Percentiles rank a stretch among this genome's conserved stretches.
phyloP scores from a whole-genome alignment of 768 basidiomycete genomes.

The Exsudoporus frostii region DNA sequence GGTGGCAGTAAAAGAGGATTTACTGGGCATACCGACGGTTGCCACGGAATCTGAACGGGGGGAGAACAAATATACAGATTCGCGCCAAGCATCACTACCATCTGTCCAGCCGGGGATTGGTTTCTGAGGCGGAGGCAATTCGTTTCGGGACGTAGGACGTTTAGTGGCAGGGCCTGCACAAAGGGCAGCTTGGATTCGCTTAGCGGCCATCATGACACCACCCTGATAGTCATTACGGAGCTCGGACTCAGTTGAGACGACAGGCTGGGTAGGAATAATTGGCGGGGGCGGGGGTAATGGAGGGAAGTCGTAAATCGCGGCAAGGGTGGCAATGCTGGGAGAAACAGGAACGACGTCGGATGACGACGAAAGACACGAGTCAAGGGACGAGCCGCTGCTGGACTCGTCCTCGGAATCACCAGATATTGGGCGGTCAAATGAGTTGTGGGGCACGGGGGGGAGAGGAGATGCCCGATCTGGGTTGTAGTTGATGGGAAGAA shows the following conservation, averaged over 20 bases:
- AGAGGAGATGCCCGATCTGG: slow-evolving; percentile 42
- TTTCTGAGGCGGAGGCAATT: slow-evolving; percentile 36
- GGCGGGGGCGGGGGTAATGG: slow-evolving; percentile 54
- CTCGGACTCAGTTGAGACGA: slow-evolving; percentile 26
- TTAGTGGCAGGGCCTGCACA: slow-evolving; percentile 40
- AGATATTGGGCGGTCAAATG: slow-evolving; percentile 24
- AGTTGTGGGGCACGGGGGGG: slow-evolving; percentile 41
- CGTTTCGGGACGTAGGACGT: slow-evolving; percentile 32
- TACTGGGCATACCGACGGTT: slow-evolving; percentile 26
- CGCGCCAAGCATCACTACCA: slow-evolving; percentile 64
- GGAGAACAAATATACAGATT: slow-evolving; percentile 54
- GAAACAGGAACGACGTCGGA: slow-evolving; percentile 21
- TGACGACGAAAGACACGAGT: slow-evolving; percentile 29
- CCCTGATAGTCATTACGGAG: slow-evolving; percentile 45
- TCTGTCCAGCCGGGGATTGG: slow-evolving; percentile 69
- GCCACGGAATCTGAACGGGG: slow-evolving; percentile 37
- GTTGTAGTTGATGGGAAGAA: slow-evolving; percentile 45
- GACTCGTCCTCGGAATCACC: slow-evolving; percentile 42
- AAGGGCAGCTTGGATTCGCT: slow-evolving; percentile 48
- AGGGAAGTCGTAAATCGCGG: slow-evolving; percentile 44
- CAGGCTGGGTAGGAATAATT: slow-evolving; percentile 26
- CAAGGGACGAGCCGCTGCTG: slow-evolving; percentile 38
- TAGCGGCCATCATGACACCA: slow-evolving; percentile 70
- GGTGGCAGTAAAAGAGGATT: slow-evolving; percentile 47
- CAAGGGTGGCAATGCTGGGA: slow-evolving; percentile 37